A percentile compares a stretch with the other conserved stretches of the same genome.
These are phyloP conservation scores for Lablab purpureus DNA, from an alignment of 306 rosid genomes.

Conservation along the genomic window DNA sequence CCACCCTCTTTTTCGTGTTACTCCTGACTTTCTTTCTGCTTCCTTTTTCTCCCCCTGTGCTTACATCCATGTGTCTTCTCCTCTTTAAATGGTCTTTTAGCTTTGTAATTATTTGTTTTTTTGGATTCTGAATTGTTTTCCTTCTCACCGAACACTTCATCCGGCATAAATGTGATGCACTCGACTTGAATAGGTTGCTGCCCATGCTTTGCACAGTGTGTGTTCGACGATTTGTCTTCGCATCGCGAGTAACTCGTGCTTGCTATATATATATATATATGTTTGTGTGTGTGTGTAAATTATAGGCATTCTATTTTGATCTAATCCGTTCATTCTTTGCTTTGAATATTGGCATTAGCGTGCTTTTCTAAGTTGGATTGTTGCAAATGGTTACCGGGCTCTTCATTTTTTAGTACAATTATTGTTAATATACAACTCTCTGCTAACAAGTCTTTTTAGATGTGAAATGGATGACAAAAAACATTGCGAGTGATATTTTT, in stretches of 20 bases:
- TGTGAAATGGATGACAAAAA: neutral
- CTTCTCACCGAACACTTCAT: neutral
- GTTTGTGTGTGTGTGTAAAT: too few species aligned
- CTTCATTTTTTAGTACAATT: neutral
- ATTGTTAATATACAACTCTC: neutral
- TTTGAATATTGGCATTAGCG: neutral
- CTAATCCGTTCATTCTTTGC: neutral
- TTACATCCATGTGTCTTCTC: neutral
- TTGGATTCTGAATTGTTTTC: neutral
- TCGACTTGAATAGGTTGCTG: neutral
- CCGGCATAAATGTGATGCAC: neutral
- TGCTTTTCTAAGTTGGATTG: neutral
- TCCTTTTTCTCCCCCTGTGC: neutral
- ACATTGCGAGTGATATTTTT: too few species aligned
- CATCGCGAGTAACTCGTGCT: neutral
- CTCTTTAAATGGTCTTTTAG: neutral
- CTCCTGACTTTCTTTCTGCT: neutral
- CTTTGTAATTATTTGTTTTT: neutral
- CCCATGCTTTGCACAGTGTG: slow-evolving; percentile 23
- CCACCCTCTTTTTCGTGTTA: neutral
- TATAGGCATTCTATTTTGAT: neutral
- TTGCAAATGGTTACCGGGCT: slow-evolving; percentile 11
- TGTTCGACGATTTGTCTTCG: slow-evolving; percentile 34
- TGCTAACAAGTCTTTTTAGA: neutral
- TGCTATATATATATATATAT: neutral